These are phyloP conservation scores for Martiniozyma asiatica DNA, from an alignment of 1,139 yeast genomes.

Conservation along the genomic window DNA sequence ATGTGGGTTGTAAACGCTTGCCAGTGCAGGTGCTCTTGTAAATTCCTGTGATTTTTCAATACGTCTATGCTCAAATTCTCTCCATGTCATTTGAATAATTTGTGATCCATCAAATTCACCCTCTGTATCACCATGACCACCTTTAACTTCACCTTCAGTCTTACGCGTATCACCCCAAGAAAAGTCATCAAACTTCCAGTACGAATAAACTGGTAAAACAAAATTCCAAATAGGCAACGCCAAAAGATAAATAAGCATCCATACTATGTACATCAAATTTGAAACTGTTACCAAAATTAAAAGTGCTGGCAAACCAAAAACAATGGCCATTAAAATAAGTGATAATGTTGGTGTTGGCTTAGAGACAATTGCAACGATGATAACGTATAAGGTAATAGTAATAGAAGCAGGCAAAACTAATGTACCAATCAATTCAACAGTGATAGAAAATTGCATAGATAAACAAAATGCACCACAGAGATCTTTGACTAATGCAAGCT, in stretches of 20 bases:
- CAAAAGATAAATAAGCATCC: slow-evolving; percentile 70
- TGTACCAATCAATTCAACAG: slow-evolving; percentile 82
- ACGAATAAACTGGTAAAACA: slow-evolving; percentile 78
- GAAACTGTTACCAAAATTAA: slow-evolving; percentile 84
- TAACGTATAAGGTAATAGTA: slow-evolving; percentile 72
- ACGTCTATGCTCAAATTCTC: slow-evolving; percentile 75
- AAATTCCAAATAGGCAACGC: slow-evolving; percentile 96
- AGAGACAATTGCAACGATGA: slow-evolving; percentile 64
- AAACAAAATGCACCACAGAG: slow-evolving; percentile 95
- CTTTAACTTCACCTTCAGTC: slow-evolving; percentile 60
- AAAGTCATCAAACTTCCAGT: slow-evolving; percentile 96
- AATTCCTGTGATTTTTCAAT: slow-evolving; percentile 2
- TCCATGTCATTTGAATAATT: slow-evolving; percentile 87
- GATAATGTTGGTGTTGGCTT: slow-evolving; percentile 77
- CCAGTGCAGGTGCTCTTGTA: slow-evolving; percentile 7
- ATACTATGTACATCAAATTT: slow-evolving; percentile 58
- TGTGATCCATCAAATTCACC: slow-evolving; percentile 85
- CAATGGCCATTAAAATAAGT: slow-evolving; percentile 63
- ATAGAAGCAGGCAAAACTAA: slow-evolving; percentile 89
- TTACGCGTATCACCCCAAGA: slow-evolving; percentile 98
- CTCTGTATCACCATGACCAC: slow-evolving; percentile 52
- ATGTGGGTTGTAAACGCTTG: slow-evolving; percentile 17
- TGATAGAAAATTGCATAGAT: slow-evolving; percentile 91
- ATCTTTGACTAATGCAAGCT: slow-evolving; percentile 76
- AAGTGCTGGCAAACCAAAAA: slow-evolving; percentile 84